These are phyloP conservation scores for Thelonectria olida DNA, from an alignment of 2,329 filamentous ascomycete genomes.

Conservation along the genomic window DNA sequence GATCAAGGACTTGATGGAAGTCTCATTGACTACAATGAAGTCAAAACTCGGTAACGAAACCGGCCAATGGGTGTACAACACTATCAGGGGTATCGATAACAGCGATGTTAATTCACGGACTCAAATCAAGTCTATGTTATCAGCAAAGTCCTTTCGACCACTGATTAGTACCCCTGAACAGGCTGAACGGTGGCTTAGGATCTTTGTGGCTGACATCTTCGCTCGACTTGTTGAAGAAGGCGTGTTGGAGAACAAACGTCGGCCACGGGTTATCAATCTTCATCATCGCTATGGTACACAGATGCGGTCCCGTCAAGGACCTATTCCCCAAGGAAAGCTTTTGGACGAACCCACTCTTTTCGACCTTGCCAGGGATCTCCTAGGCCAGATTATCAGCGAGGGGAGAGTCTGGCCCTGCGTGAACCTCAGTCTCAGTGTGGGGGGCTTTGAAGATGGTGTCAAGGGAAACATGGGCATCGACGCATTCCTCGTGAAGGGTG, in stretches of 20 bases:
- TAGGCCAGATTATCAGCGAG: slow-evolving; percentile 81
- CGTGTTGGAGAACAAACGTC: slow-evolving; percentile 84
- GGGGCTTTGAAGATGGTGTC: slow-evolving; percentile 90
- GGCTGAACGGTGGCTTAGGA: slow-evolving; percentile 84
- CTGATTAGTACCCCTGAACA: slow-evolving; percentile 82
- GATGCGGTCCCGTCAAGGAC: slow-evolving; percentile 76
- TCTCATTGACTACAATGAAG: slow-evolving; percentile 80
- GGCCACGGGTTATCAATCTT: slow-evolving; percentile 86
- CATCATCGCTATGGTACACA: slow-evolving; percentile 81
- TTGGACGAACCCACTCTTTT: slow-evolving; percentile 79
- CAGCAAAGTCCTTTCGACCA: slow-evolving; percentile 93
- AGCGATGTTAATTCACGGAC: slow-evolving; percentile 92
- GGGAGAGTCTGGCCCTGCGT: slow-evolving; percentile 88
- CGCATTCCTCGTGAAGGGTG: slow-evolving; percentile 81
- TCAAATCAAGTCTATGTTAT: slow-evolving; percentile 97
- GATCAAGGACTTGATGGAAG: slow-evolving; percentile 76
- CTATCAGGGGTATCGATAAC: slow-evolving; percentile 84
- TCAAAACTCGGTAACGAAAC: slow-evolving; percentile 84
- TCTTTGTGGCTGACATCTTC: slow-evolving; percentile 92
- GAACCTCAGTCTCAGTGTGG: slow-evolving; percentile 88
- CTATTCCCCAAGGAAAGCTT: slow-evolving; percentile 79
- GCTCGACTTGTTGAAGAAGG: slow-evolving; percentile 90
- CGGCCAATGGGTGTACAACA: slow-evolving; percentile 84
- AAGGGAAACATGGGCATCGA: slow-evolving; percentile 87
- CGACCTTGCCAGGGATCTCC: slow-evolving; percentile 77